Evolutionary conservation across 2,329 filamentous ascomycete species (phyloP), one percentile per base, ranked within the genome.

Genomic region (Diaporthe aspalathi): DNA sequence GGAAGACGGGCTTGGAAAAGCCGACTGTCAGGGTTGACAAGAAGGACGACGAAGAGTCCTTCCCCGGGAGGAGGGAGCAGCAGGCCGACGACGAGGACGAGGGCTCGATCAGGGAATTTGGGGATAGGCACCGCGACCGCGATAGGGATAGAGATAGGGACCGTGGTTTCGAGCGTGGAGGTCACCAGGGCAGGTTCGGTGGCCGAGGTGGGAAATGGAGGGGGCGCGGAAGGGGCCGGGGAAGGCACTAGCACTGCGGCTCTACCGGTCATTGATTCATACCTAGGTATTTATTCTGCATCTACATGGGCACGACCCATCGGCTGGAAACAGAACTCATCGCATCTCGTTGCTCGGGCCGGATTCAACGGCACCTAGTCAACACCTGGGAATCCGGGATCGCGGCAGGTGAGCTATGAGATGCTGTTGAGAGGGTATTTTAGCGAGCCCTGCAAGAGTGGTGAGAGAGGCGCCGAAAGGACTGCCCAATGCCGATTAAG

Each of bases 1-100:
- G 94, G 91, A 89, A 91, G 29, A 89, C 89, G 77, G 91, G 95
- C 74, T 83, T 94, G 49, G 92, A 94, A 79, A 92, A 92, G 84
- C 94, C 92, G 9, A 89, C 89, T 38, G 90, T 92, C 74, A 93
- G 92, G 84, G 84, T 90, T 56, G 89, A 90, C 79, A 81, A 86
- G 74, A 83, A 89, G 67, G 89, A 90, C 76, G 87, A 92, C 79
- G 89, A 90, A 75, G 78, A 82, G 82, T 70, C 83, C 87, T 76
- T 84, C 85, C 73, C 86, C 87, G 76, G 83, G 56, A 74, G 74
- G 76, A 74, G 78, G 68, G 76, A 78, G 45, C 76, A 76, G 24
- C 76, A 76, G 24, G 69, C 75, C n/a, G 77, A 78, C 43, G 78
- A 79, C 40, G 79, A 76, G 71, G 76, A 76, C 57, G 77, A 76